Percentiles rank a stretch among this genome's conserved stretches.
These are phyloP conservation scores for Penicillium silybi DNA, from an alignment of 495 filamentous ascomycete genomes.

Conservation along the genomic window DNA sequence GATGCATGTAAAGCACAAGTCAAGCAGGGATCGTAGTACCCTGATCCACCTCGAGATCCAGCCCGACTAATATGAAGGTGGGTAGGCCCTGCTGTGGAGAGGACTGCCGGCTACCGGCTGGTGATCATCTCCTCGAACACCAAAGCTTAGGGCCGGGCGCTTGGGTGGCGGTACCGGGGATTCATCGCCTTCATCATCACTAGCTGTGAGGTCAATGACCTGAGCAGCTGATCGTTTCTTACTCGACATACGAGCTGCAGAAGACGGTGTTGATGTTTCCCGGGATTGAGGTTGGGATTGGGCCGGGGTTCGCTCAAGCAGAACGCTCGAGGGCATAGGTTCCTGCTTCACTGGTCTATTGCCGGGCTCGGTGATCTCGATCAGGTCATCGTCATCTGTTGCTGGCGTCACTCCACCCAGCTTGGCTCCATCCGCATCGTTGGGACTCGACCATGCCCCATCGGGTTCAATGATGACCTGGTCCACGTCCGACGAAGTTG, in stretches of 20 bases:
- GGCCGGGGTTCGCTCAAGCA: slow-evolving; percentile 48
- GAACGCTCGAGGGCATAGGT: slow-evolving; percentile 24
- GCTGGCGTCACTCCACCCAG: slow-evolving; percentile 36
- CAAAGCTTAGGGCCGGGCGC: slow-evolving; percentile 26
- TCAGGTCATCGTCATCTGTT: slow-evolving; percentile 60
- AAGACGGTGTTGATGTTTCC: slow-evolving; percentile 48
- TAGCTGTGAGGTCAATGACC: slow-evolving; percentile 77
- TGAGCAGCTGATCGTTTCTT: slow-evolving; percentile 61
- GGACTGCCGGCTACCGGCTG: slow-evolving; percentile 20
- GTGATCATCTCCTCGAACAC: slow-evolving; percentile 19
- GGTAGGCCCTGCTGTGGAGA: slow-evolving; percentile 18
- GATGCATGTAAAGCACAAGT: slow-evolving; percentile 8
- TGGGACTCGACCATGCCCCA: slow-evolving; percentile 66
- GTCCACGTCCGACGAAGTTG: slow-evolving; percentile 63
- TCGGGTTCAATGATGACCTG: slow-evolving; percentile 89
- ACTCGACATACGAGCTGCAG: slow-evolving; percentile 38
- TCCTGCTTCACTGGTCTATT: slow-evolving; percentile 47
- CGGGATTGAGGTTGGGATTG: slow-evolving; percentile 52
- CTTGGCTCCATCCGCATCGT: slow-evolving; percentile 31
- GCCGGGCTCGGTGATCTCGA: slow-evolving; percentile 60
- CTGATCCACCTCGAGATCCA: neutral
- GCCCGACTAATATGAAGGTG: slow-evolving; percentile 15
- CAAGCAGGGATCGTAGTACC: neutral
- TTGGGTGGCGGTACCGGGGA: slow-evolving; percentile 54
- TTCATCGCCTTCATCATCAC: slow-evolving; percentile 71